Percentiles rank a stretch among this genome's conserved stretches.
Conservation (phyloP, 768 basidiomycete genomes). For the Kwoniella sp. region DNA sequence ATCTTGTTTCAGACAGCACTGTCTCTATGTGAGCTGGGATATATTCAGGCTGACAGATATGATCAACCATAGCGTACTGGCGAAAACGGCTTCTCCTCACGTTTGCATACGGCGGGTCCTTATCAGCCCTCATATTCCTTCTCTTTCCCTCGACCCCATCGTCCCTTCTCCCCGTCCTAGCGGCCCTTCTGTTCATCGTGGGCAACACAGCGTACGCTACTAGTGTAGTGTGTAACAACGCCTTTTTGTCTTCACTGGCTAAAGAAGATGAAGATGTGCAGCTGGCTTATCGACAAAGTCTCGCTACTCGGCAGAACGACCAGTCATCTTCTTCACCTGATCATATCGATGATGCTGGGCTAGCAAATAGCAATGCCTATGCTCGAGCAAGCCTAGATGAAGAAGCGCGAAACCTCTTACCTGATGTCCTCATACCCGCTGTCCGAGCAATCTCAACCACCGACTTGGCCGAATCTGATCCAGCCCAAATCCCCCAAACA, state of each 20-base stretch:
- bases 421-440: slow-evolving; percentile 11
- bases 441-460: slow-evolving; percentile 32
- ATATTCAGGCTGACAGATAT: too few species aligned
- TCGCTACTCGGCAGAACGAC: too few species aligned
- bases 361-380: neutral
- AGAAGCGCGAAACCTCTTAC: slow-evolving; percentile 12
- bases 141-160: slow-evolving; percentile 65
- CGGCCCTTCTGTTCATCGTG: slow-evolving; percentile 69
- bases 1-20: too few species aligned
- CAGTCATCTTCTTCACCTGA: too few species aligned
- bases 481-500: neutral
- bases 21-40: too few species aligned
- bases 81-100: slow-evolving; percentile 75
- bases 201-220: slow-evolving; percentile 87
- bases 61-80: slow-evolving; percentile 63
- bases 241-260: slow-evolving; percentile 77
- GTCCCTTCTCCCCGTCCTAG: slow-evolving; percentile 65
- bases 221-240: slow-evolving; percentile 83
- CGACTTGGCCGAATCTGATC: slow-evolving; percentile 27
- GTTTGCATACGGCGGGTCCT: slow-evolving; percentile 74
- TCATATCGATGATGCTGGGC: too few species aligned
- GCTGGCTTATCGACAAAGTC: neutral
- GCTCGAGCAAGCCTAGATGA: slow-evolving; percentile 7
- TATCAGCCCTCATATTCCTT: slow-evolving; percentile 71
- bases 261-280: slow-evolving; percentile 59